Conservation (phyloP, 768 basidiomycete species). For the Podaxis sp. region DNA sequence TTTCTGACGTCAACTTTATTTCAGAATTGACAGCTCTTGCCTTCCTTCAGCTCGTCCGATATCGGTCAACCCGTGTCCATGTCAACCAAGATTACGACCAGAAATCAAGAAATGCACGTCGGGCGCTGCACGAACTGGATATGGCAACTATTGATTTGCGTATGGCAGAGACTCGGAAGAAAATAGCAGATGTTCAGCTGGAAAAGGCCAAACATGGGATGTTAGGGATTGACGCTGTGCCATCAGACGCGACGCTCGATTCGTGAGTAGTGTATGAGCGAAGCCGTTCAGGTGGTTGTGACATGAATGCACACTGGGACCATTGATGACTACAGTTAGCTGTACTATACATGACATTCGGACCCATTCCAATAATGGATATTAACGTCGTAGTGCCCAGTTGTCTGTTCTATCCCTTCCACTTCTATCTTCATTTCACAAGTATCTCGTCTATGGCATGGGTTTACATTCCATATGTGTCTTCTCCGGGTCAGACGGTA, state of each 20-base stretch:
- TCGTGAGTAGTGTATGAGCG: not conserved
- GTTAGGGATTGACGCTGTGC: conserved; percentile 48
- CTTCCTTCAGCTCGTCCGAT: not conserved
- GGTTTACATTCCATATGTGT: conserved; percentile 69
- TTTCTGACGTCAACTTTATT: not conserved
- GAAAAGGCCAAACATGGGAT: conserved; percentile 59
- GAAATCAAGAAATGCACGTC: conserved; percentile 19
- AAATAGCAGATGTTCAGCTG: conserved; percentile 51
- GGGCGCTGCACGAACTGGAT: conserved; percentile 60
- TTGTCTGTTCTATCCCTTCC: not conserved
- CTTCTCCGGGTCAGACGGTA: conserved; percentile 60
- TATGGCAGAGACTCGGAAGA: conserved; percentile 53
- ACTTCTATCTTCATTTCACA: not conserved
- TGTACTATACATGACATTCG: not conserved
- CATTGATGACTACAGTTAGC: not conserved
- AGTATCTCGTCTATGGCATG: conserved; percentile 35
- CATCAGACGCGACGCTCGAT: not conserved
- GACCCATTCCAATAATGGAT: not conserved
- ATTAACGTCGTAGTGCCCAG: not conserved
- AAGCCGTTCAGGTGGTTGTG: not conserved
- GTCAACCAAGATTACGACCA: conserved; percentile 4
- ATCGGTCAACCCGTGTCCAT: not conserved
- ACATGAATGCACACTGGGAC: not conserved
- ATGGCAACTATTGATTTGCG: conserved; percentile 55
- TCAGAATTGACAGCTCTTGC: not conserved